Evolutionary conservation across 2,329 filamentous ascomycete genomes (phyloP).

Genomic region (Gnomoniopsis smithogilvyi): DNA sequence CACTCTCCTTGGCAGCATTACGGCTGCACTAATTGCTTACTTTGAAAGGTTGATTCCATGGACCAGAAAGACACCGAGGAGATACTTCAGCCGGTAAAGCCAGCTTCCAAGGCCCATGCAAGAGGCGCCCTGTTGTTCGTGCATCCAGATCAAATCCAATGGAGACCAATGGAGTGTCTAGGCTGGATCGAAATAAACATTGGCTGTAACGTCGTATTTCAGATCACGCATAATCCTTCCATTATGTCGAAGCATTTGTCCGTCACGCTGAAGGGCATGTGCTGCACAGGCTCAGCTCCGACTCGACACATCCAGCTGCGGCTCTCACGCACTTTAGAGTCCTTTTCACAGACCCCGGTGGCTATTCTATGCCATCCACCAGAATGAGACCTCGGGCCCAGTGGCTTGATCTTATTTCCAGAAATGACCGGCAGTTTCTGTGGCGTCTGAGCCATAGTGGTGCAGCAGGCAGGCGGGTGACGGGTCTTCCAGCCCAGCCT

Average conservation of each 20-base stretch:
- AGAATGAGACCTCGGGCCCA: background rate
- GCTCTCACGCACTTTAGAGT: background rate
- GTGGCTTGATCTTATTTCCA: slow-evolving; percentile 8
- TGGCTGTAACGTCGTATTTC: slow-evolving; percentile 16
- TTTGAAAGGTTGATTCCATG: background rate
- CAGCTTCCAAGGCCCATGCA: background rate
- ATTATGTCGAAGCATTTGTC: background rate
- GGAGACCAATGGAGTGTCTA: background rate
- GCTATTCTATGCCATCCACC: slow-evolving; percentile 1
- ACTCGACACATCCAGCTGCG: background rate
- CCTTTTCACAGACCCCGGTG: background rate
- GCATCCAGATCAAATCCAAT: background rate
- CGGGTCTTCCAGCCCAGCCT: background rate
- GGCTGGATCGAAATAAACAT: background rate
- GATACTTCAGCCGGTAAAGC: background rate
- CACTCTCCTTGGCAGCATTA: background rate
- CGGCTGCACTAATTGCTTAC: background rate
- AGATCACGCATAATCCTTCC: slow-evolving; percentile 14
- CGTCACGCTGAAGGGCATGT: background rate
- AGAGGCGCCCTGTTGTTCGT: background rate
- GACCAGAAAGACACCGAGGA: background rate
- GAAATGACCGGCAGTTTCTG: background rate
- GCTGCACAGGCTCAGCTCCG: slow-evolving; percentile 4
- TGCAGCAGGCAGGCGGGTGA: background rate
- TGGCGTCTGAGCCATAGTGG: slow-evolving; percentile 5